Conservation (phyloP, 208 protist genomes). For the Leishmania tropica region DNA sequence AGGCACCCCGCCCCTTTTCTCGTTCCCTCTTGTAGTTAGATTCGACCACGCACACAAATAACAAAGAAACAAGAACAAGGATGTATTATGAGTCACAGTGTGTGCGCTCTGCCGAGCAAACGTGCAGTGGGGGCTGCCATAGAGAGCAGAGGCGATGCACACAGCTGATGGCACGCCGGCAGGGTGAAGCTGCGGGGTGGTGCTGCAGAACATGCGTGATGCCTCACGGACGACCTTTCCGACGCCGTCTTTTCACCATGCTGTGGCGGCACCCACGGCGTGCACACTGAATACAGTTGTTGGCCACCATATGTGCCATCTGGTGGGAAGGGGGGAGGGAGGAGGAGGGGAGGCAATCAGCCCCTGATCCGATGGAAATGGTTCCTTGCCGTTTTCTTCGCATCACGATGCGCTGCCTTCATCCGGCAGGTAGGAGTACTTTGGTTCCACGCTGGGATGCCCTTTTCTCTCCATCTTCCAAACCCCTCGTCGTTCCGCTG, state of each 20-base stretch:
- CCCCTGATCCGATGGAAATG: neutral
- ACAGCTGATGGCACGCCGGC: neutral
- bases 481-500: neutral
- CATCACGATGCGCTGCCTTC: neutral
- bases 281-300: neutral
- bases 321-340: neutral
- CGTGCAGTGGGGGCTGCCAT: neutral
- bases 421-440: neutral
- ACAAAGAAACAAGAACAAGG: neutral
- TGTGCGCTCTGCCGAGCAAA: neutral
- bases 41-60: neutral
- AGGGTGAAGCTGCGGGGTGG: neutral
- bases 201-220: neutral
- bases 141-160: neutral
- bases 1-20: neutral
- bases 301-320: neutral
- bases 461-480: neutral
- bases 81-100: neutral
- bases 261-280: neutral
- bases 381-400: neutral
- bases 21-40: neutral
- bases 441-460: neutral
- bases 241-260: conserved; percentile 15
- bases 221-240: neutral
- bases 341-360: neutral